These are phyloP conservation scores for Podaxis rugospora DNA, from an alignment of 768 basidiomycete genomes.

Conservation along the genomic window DNA sequence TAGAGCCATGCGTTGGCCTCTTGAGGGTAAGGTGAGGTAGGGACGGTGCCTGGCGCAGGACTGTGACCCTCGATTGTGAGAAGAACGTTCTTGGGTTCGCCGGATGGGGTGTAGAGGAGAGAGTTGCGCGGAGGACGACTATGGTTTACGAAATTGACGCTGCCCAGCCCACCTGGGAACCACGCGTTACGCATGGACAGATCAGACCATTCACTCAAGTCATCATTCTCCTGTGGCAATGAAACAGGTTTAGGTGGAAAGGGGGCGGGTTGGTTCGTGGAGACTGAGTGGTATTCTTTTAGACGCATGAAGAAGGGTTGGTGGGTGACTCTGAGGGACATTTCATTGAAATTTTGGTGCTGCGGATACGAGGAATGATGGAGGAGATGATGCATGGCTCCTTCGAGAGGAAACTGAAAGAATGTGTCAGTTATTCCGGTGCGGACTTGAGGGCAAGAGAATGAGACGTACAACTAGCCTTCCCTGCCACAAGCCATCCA, in stretches of 20 bases:
- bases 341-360: constrained; percentile 3
- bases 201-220: constrained; percentile 6
- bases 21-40: constrained; percentile 9
- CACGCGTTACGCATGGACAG: constrained; percentile 34
- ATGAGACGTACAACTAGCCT: constrained; percentile 48
- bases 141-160: constrained; percentile 10
- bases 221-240: background rate
- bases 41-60: background rate
- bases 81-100: background rate
- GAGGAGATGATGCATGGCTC: background rate
- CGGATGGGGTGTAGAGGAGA: background rate
- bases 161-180: constrained; percentile 29
- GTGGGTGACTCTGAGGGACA: background rate
- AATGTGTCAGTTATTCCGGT: background rate
- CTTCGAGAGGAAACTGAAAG: background rate
- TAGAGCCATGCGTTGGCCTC: constrained; percentile 28
- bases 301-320: constrained; percentile 19
- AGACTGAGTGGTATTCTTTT: constrained; percentile 5
- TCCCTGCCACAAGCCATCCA: constrained; percentile 61
- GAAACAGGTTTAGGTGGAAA: background rate
- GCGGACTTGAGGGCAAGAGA: background rate
- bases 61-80: background rate
- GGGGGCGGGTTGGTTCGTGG: background rate
- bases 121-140: background rate
- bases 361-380: constrained; percentile 15